Base-by-base conservation (phyloP, 2,329 filamentous ascomycete genomes). In the Epichloe brachyelytri region DNA sequence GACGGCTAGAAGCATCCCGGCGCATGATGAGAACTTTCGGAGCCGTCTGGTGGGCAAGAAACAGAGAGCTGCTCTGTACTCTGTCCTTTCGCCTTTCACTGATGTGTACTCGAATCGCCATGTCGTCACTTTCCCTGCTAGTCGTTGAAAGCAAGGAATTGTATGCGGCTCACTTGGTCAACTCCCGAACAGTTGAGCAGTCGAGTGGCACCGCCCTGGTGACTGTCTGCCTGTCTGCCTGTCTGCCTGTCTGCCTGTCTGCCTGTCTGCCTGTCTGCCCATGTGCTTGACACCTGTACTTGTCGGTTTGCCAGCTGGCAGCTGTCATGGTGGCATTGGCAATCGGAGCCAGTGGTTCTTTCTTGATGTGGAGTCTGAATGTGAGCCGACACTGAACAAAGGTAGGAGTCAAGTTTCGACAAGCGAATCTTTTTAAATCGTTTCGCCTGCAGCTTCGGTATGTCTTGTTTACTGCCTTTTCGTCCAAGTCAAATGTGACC, bases 381-480 rank as follows among this genome's bases (percentile, higher is more conserved):
- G 34, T 52, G 47, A 52, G 41, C 26, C 37, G 51, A 43, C 34
- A 30, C 47, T 52, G 51, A 52, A 52, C 33, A 47, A 52, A 51
- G 51, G 51, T 45, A 52, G 38, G 37, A 37, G 43, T 19, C 36
- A 39, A 38, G n/a, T 48, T 48, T 36, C 7, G 7, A 48, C 17
- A 52, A 41, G 41, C 34, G 34, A 36, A 22, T 34, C 19, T 34
- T 37, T 8, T 4, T 14, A 39, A 4, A 20, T 52, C 22, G 49
- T 14, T 40, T 17, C 3, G 4, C n/a, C 41, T 41, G 36, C 47
- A 36, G 38, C 3, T 19, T 46, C 44, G 43, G 7, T 14, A 51
- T 49, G 48, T 44, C 19, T 49, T 37, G 14, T 45, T 19, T 43
- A 41, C n/a, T 26, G 37, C 37, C 46, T 41, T 38, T 33, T 43